Evolutionary conservation across 2,329 filamentous ascomycete species (phyloP), one percentile per base, ranked within the genome.

Genomic region (Neonectria coccinea): DNA sequence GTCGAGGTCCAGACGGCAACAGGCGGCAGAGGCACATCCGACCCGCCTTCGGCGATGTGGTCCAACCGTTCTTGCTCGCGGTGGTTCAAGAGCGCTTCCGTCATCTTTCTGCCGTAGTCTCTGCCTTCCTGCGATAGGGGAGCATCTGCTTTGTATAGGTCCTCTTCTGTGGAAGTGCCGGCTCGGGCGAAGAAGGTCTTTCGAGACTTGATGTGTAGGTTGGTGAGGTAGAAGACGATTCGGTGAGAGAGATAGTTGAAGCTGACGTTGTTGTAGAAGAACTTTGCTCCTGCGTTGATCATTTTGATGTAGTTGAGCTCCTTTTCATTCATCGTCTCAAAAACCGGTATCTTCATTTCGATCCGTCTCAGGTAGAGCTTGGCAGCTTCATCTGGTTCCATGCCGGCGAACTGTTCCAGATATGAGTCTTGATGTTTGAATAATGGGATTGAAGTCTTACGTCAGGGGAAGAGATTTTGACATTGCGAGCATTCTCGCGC

Each of bases 241-340:
- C 96, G 90, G 78, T 99, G 94, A 1, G 94, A 97, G 33, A 99
- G 86, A 76, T 99, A 99, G 73, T 94, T 95, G 79, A 99, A 98
- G 75, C 91, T 94, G 77, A 96, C 92, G 71, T 98, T 97, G 82
- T 99, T 99, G 80, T 98, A 95, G 73, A 95, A 91, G 75, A 99
- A 91, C 70, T 93, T 90, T 75, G 95, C 89, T 48, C 96, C 96
- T 8, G 96, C 96, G 72, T 99, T 99, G 77, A 98, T 97, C 95
- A 99, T 97, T 83, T 97, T 97, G 82, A 99, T 95, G 81, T 95
- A 99, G 78, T 98, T 97, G 67, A 99, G 86, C 70, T 98, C 94
- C 31, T 87, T 86, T 78, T 99, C 96, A 73, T 94, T 88, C 94
- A 99, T 98, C 1, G 93, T 97, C 81, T 99, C 94, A 73, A 97